phyloP scores from a whole-genome alignment of 2,329 filamentous ascomycete genomes.

The Calonectria crousiana region DNA sequence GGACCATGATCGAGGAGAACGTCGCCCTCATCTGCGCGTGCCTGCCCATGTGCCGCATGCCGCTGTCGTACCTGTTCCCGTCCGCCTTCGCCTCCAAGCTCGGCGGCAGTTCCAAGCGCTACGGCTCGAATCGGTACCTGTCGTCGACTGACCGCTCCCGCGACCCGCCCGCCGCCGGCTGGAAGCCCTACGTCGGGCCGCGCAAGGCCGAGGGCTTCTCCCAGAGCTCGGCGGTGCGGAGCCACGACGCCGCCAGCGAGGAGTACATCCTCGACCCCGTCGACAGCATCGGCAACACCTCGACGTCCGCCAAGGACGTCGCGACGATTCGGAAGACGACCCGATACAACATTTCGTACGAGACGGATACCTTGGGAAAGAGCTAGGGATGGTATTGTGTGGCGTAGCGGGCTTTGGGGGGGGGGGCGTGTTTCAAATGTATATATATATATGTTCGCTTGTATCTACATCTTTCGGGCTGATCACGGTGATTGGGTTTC shows the following conservation, averaged over 20 bases:
- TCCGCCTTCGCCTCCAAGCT: constrained; percentile 44
- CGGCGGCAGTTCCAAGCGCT: neutral
- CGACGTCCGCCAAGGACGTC: constrained; percentile 27
- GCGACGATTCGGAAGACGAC: constrained; percentile 52
- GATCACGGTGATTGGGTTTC: neutral
- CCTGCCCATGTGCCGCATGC: constrained; percentile 54
- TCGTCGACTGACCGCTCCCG: constrained; percentile 17
- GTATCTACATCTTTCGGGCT: neutral
- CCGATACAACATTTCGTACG: constrained; percentile 51
- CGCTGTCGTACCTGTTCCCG: constrained; percentile 53
- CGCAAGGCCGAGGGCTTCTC: constrained; percentile 43
- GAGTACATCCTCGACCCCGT: constrained; percentile 49
- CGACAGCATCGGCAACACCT: constrained; percentile 19
- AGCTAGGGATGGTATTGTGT: neutral
- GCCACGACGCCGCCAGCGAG: constrained; percentile 48
- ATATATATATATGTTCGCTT: too few species aligned
- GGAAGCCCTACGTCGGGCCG: constrained; percentile 50
- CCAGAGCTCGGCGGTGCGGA: constrained; percentile 42
- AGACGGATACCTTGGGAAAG: constrained; percentile 33
- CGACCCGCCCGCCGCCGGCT: constrained; percentile 37
- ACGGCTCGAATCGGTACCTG: constrained; percentile 15
- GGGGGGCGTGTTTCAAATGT: too few species aligned
- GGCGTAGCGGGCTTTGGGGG: neutral
- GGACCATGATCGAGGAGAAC: constrained; percentile 56
- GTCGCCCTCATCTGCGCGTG: constrained; percentile 55